Evolutionary conservation across 2,329 filamentous ascomycete species (phyloP).

Genomic region (Zymoseptoria passerinii): DNA sequence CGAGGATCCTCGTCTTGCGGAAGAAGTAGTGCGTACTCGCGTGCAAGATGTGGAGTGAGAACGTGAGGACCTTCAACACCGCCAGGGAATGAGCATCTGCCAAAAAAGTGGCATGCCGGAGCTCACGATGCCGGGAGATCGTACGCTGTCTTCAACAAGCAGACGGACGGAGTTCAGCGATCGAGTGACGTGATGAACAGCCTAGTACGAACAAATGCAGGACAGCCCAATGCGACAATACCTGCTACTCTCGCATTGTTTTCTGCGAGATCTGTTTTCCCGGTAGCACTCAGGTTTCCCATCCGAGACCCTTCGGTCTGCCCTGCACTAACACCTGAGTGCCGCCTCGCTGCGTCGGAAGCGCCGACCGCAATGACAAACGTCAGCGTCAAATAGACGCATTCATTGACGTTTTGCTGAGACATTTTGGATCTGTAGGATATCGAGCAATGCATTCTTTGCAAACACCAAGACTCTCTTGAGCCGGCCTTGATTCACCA

Average conservation of each 20-base stretch:
- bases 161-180: not conserved
- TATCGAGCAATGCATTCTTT: not conserved
- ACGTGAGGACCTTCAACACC: not conserved
- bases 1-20: slow-evolving; percentile 20
- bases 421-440: not conserved
- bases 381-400: not conserved
- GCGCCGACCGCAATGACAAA: not conserved
- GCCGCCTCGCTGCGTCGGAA: no score
- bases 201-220: not conserved
- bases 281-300: no score
- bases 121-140: not conserved
- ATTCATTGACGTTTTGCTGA: not conserved
- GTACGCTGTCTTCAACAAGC: not conserved
- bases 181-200: not conserved
- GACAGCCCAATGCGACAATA: not conserved
- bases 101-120: not conserved
- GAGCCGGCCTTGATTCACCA: not conserved
- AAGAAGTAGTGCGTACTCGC: slow-evolving; percentile 10
- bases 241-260: not conserved
- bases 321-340: no score
- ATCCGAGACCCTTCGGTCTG: no score
- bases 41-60: not conserved
- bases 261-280: no score
- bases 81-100: not conserved
- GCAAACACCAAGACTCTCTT: not conserved